These are phyloP conservation scores for Pelargonium exstipulatum DNA, from an alignment of 441 rosid species.

Conservation along the genomic window DNA sequence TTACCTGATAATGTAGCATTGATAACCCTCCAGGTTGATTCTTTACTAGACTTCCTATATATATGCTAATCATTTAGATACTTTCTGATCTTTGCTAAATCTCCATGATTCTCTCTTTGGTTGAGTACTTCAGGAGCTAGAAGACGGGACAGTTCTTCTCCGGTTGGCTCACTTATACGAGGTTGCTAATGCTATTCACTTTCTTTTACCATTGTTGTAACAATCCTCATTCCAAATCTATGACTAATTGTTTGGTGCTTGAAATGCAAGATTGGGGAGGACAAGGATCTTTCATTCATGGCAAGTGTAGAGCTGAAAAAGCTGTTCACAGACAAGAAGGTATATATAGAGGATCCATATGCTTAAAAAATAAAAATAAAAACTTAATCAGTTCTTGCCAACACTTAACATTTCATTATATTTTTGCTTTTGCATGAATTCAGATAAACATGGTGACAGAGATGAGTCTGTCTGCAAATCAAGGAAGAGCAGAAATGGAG, in stretches of 20 bases:
- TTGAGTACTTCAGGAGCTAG: slow-evolving; percentile 43
- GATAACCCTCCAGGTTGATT: slow-evolving; percentile 45
- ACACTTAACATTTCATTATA: neutral
- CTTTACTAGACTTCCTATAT: neutral
- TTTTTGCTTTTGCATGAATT: slow-evolving; percentile 6
- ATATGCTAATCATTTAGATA: neutral
- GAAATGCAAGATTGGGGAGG: slow-evolving; percentile 65
- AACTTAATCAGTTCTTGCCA: neutral
- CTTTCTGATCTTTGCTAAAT: neutral
- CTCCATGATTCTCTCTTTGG: neutral
- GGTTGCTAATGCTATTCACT: slow-evolving; percentile 27
- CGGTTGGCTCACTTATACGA: slow-evolving; percentile 66
- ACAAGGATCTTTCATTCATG: slow-evolving; percentile 60
- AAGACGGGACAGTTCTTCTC: slow-evolving; percentile 45
- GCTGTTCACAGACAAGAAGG: slow-evolving; percentile 63
- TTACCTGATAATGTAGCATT: slow-evolving; percentile 57
- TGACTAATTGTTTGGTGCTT: slow-evolving; percentile 12
- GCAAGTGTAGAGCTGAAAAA: slow-evolving; percentile 64
- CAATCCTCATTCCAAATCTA: neutral
- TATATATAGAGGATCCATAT: slow-evolving; percentile 15
- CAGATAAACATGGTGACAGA: slow-evolving; percentile 34
- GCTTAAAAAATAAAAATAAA: no score
- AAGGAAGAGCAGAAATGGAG: slow-evolving; percentile 40
- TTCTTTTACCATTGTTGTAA: neutral
- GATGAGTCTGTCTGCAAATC: slow-evolving; percentile 39